phyloP scores from a whole-genome alignment of 1,139 yeast species.

The Magnusiomyces clavatus region DNA sequence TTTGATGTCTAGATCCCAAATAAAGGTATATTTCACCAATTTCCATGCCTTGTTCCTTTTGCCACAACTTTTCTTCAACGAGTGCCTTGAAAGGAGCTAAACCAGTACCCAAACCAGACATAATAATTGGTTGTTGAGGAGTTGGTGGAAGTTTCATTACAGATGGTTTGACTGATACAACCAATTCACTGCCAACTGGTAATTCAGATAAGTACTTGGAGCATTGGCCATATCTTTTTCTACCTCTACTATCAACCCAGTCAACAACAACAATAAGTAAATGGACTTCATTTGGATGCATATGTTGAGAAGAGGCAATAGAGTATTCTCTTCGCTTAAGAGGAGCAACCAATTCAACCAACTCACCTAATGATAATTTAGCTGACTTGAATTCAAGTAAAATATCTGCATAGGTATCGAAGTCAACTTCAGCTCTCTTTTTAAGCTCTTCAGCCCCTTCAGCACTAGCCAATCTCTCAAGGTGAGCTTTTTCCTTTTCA shows the following conservation, averaged over 20 bases:
- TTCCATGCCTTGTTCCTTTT: constrained; percentile 76
- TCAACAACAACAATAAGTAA: constrained; percentile 91
- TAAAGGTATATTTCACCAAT: constrained; percentile 86
- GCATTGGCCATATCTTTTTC: constrained; percentile 89
- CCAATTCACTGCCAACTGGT: constrained; percentile 73
- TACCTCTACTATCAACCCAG: constrained; percentile 84
- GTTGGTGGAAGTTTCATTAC: constrained; percentile 93
- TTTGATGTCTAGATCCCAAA: constrained; percentile 92
- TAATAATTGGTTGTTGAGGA: constrained; percentile 81
- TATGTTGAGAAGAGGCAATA: constrained; percentile 93
- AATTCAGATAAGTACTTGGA: constrained; percentile 83
- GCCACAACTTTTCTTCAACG: constrained; percentile 93
- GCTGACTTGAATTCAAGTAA: constrained; percentile 76
- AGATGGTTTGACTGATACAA: constrained; percentile 92
- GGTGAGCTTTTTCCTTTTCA: constrained; percentile 52
- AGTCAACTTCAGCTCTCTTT: constrained; percentile 78
- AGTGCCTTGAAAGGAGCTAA: constrained; percentile 98
- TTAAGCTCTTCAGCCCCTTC: constrained; percentile 86
- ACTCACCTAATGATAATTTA: constrained; percentile 66
- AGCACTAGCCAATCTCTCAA: constrained; percentile 59
- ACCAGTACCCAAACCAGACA: constrained; percentile 98
- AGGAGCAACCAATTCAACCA: constrained; percentile 69
- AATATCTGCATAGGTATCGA: constrained; percentile 72
- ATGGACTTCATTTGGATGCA: constrained; percentile 88
- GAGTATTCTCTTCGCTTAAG: constrained; percentile 96